Percentiles rank a stretch among this genome's conserved stretches.
Evolutionary conservation across 2,329 filamentous ascomycete genomes (phyloP).

Genomic region (Botrytis tulipae): DNA sequence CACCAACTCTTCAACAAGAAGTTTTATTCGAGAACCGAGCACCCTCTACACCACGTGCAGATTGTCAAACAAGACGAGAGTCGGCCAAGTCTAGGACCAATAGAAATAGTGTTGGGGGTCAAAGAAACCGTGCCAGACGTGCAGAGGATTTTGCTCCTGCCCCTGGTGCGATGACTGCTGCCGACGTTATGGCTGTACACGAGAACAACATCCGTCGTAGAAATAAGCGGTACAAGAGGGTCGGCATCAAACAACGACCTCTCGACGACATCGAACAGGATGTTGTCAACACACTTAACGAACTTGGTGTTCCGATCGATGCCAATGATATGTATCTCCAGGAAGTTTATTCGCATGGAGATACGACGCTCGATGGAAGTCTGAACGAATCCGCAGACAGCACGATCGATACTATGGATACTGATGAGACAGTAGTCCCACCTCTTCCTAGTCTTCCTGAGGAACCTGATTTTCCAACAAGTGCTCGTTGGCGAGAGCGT

Average conservation of each 20-base stretch:
- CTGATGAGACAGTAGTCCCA: background rate
- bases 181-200: background rate
- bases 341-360: background rate
- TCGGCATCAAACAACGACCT: background rate
- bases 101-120: no score
- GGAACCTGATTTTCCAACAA: background rate
- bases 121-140: background rate
- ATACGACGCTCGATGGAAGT: background rate
- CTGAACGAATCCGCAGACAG: background rate
- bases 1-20: background rate
- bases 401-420: background rate
- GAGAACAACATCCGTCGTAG: background rate
- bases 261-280: background rate
- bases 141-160: background rate
- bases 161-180: background rate
- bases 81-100: background rate
- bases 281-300: background rate
- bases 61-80: background rate
- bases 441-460: no score
- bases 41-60: background rate
- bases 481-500: background rate
- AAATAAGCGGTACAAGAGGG: background rate
- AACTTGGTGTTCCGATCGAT: background rate
- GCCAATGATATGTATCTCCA: background rate
- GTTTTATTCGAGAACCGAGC: background rate